A percentile compares a stretch with the other conserved stretches of the same genome.
Evolutionary conservation across 306 rosid species (phyloP).

Genomic region (Vicia sativa): DNA sequence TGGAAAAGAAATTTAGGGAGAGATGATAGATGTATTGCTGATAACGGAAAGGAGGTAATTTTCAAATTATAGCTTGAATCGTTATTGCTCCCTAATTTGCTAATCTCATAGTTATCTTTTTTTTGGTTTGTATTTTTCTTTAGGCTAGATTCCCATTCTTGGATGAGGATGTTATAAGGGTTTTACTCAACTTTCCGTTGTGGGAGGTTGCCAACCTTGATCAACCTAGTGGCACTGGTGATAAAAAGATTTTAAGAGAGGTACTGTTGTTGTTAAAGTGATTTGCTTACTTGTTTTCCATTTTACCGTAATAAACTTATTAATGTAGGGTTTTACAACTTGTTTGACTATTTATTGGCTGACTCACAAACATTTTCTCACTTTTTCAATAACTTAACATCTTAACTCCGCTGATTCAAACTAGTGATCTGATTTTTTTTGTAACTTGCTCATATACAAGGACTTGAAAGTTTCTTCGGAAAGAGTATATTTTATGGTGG

Average conservation of each 20-base stretch:
- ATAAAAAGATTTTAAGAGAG: slow-evolving; percentile 90
- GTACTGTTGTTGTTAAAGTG: slow-evolving; percentile 44
- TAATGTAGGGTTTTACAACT: slow-evolving; percentile 1
- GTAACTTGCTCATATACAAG: slow-evolving; percentile 16
- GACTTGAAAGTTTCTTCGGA: slow-evolving; percentile 9
- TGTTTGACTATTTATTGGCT: slow-evolving; percentile 23
- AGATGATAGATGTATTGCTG: slow-evolving; percentile 96
- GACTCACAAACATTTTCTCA: background rate
- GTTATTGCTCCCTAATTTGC: slow-evolving; percentile 12
- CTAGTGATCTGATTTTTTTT: slow-evolving; percentile 25
- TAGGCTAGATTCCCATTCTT: slow-evolving; percentile 96
- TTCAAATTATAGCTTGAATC: slow-evolving; percentile 25
- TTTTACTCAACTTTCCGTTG: slow-evolving; percentile 69
- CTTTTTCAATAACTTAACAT: slow-evolving; percentile 11
- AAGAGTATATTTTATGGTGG: background rate
- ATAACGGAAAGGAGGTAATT: slow-evolving; percentile 89
- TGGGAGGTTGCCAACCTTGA: slow-evolving; percentile 93
- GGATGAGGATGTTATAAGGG: slow-evolving; percentile 88
- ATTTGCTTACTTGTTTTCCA: slow-evolving; percentile 18
- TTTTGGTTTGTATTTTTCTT: slow-evolving; percentile 28
- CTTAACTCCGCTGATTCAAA: slow-evolving; percentile 20
- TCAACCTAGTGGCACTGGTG: slow-evolving; percentile 87
- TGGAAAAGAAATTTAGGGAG: slow-evolving; percentile 99
- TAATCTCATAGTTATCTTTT: slow-evolving; percentile 14
- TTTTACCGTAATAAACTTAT: background rate